Evolutionary conservation across 495 filamentous ascomycete species (phyloP).

Genomic region (Neurospora hispaniola): DNA sequence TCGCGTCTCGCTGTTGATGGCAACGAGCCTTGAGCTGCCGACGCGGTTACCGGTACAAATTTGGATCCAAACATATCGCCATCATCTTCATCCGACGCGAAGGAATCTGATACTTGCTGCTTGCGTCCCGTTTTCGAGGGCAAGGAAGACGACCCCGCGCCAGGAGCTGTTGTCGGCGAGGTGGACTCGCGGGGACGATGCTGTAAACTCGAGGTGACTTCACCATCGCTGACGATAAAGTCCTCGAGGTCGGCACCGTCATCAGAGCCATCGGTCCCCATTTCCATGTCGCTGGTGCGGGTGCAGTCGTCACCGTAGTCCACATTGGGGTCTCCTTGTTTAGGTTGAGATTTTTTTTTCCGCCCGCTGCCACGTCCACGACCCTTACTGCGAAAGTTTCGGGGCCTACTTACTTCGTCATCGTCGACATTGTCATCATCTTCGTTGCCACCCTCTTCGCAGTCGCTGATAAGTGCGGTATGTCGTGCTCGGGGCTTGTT

Average conservation of each 20-base stretch:
- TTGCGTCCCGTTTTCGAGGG: background rate
- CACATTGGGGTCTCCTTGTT: constrained; percentile 25
- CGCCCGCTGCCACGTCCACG: constrained; percentile 1
- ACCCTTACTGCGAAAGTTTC: background rate
- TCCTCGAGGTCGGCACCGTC: constrained; percentile 33
- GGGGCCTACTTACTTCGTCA: constrained; percentile 5
- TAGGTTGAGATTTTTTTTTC: constrained; percentile 8
- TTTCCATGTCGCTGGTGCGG: constrained; percentile 36
- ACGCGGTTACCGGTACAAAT: background rate
- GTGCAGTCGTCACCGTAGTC: constrained; percentile 39
- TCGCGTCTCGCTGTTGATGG: background rate
- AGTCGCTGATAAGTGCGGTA: constrained; percentile 1
- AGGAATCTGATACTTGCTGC: background rate
- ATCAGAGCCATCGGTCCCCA: constrained; percentile 33
- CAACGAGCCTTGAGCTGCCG: background rate
- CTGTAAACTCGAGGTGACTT: constrained; percentile 28
- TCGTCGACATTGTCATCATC: constrained; percentile 1
- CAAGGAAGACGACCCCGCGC: constrained; percentile 3
- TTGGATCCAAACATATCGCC: background rate
- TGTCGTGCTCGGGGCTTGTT: background rate
- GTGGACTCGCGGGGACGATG: constrained; percentile 14
- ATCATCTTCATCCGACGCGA: background rate
- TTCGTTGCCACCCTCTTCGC: constrained; percentile 5
- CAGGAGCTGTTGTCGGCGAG: constrained; percentile 17
- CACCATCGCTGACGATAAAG: constrained; percentile 36